These are phyloP conservation scores for Beta vulgaris DNA, from an alignment of 148 eudicot species.

Conservation along the genomic window DNA sequence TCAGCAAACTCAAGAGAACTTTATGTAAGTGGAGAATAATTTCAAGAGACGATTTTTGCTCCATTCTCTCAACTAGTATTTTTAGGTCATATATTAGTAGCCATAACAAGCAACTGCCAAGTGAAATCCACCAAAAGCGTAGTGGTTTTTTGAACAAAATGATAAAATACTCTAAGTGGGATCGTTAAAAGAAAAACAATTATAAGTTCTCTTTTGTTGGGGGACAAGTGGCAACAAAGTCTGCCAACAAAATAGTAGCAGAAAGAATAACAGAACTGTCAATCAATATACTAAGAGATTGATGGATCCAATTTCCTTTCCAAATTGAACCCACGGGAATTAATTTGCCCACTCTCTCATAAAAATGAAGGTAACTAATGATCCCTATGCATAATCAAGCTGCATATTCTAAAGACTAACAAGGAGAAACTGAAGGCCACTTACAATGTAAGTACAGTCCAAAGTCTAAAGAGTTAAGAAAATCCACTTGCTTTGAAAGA, in stretches of 20 bases:
- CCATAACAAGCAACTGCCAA: background rate
- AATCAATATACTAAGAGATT: background rate
- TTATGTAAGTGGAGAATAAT: background rate
- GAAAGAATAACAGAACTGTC: background rate
- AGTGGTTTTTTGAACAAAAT: background rate
- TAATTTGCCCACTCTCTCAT: background rate
- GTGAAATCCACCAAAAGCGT: background rate
- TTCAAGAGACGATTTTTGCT: too few relatives aligned
- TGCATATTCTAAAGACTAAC: background rate
- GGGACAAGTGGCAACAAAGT: background rate
- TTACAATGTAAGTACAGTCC: too few relatives aligned
- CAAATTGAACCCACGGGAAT: background rate
- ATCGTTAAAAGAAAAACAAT: background rate
- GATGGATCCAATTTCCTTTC: background rate
- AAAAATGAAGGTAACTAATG: background rate
- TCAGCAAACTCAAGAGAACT: conserved; percentile 5
- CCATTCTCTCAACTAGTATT: too few relatives aligned
- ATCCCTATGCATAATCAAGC: background rate
- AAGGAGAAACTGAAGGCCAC: background rate
- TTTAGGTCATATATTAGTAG: background rate
- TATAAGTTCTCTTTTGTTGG: background rate
- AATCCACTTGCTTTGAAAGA: background rate
- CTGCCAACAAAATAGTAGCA: background rate
- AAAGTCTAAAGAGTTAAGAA: background rate
- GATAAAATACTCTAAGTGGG: background rate